Evolutionary conservation across 2,329 filamentous ascomycete species (phyloP).

Genomic region (Botryotinia narcissicola): DNA sequence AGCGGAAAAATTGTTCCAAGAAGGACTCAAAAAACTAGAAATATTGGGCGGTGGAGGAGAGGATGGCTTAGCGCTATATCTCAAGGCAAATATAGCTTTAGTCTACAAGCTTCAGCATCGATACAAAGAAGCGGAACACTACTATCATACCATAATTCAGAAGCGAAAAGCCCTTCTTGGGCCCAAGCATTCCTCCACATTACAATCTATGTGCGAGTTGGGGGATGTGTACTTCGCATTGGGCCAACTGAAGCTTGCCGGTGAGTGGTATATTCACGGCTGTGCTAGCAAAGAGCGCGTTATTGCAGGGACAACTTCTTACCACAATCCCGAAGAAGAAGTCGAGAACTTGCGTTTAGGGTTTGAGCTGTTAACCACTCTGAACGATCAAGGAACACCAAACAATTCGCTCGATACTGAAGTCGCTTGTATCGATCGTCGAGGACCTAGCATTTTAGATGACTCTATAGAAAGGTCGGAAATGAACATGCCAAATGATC

Average conservation of each 20-base stretch:
- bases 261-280: slow-evolving; percentile 12
- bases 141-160: not conserved
- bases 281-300: slow-evolving; percentile 2
- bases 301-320: not conserved
- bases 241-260: not conserved
- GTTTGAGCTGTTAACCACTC: slow-evolving; percentile 1
- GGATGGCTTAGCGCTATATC: slow-evolving; percentile 1
- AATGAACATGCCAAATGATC: not conserved
- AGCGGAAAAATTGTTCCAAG: slow-evolving; percentile 18
- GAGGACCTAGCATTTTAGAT: not conserved
- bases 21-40: slow-evolving; percentile 1
- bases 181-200: slow-evolving; percentile 5
- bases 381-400: slow-evolving; percentile 8
- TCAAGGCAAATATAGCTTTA: slow-evolving; percentile 15
- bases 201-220: slow-evolving; percentile 18
- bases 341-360: not conserved
- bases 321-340: not conserved
- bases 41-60: not conserved
- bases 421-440: slow-evolving; percentile 4
- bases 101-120: slow-evolving; percentile 15
- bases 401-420: not conserved
- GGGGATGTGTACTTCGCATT: slow-evolving; percentile 16
- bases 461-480: not conserved
- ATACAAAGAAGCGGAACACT: not conserved
- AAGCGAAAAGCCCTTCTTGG: slow-evolving; percentile 15